A percentile compares a stretch with the other conserved stretches of the same genome.
Evolutionary conservation across 169 alveolate species (phyloP).

Genomic region (Plasmodium adleri): DNA sequence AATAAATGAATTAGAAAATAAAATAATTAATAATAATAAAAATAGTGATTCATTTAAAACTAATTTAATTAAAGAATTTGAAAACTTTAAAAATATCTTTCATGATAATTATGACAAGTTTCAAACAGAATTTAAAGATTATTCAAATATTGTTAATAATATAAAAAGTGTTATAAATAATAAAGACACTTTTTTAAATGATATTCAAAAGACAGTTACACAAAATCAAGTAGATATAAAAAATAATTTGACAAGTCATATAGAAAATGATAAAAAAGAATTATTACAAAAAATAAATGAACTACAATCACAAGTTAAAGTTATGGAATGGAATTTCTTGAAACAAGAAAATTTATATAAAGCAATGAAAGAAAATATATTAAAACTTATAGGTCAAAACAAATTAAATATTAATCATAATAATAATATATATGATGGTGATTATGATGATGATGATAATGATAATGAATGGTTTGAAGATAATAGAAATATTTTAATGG

Average conservation of each 20-base stretch:
- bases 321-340: constrained; percentile 8
- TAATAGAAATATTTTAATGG: not conserved
- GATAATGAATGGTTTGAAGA: not conserved
- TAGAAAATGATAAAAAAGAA: constrained; percentile 54
- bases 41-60: constrained; percentile 39
- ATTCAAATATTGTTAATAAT: constrained; percentile 32
- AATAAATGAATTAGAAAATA: constrained; percentile 40
- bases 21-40: constrained; percentile 18
- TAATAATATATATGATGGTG: not conserved
- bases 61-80: constrained; percentile 54
- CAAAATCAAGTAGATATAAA: constrained; percentile 43
- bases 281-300: constrained; percentile 34
- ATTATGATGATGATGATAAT: not conserved
- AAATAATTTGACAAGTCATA: constrained; percentile 15
- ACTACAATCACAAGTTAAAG: constrained; percentile 9
- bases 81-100: constrained; percentile 45
- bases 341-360: too few relatives aligned
- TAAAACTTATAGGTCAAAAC: not conserved
- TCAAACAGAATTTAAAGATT: constrained; percentile 53
- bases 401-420: not conserved
- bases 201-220: constrained; percentile 37
- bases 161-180: constrained; percentile 44
- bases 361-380: not conserved
- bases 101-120: constrained; percentile 57
- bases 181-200: constrained; percentile 32